phyloP scores from a whole-genome alignment of 140 eudicot species.

The Flaveria floridana region DNA sequence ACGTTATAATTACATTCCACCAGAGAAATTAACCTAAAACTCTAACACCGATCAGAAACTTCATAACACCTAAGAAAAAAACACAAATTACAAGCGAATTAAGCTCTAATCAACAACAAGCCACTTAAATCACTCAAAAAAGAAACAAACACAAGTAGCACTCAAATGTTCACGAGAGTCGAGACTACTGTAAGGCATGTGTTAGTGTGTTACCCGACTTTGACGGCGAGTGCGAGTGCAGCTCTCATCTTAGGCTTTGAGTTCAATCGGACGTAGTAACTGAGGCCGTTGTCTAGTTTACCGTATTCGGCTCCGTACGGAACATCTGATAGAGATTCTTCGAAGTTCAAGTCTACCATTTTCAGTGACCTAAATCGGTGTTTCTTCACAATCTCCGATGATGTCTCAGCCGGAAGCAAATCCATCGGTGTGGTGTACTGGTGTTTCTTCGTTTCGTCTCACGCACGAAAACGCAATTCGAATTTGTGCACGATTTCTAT shows the following conservation, averaged over 20 bases:
- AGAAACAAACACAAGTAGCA: background rate
- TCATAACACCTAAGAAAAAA: background rate
- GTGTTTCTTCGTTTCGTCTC: background rate
- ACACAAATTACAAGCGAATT: background rate
- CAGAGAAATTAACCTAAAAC: conserved; percentile 2
- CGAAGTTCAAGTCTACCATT: conserved; percentile 57
- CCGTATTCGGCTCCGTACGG: conserved; percentile 82
- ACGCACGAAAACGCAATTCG: background rate
- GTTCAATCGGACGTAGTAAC: conserved; percentile 75
- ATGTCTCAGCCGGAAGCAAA: conserved; percentile 61
- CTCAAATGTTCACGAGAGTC: background rate
- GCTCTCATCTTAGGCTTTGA: conserved; percentile 96
- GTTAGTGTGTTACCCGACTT: conserved; percentile 58
- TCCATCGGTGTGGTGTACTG: conserved; percentile 44
- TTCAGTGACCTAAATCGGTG: conserved; percentile 82
- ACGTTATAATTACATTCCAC: background rate
- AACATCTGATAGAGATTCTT: conserved; percentile 47
- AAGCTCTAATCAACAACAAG: background rate
- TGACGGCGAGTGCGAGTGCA: conserved; percentile 90
- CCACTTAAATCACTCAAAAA: conserved; percentile 3
- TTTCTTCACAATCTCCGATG: conserved; percentile 52
- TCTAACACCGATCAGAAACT: background rate
- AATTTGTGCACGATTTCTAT: conserved; percentile 10
- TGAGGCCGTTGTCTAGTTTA: conserved; percentile 72
- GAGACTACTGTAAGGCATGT: background rate